These are phyloP conservation scores for Microsporum ferrugineum DNA, from an alignment of 2,329 filamentous ascomycete genomes.

Conservation along the genomic window DNA sequence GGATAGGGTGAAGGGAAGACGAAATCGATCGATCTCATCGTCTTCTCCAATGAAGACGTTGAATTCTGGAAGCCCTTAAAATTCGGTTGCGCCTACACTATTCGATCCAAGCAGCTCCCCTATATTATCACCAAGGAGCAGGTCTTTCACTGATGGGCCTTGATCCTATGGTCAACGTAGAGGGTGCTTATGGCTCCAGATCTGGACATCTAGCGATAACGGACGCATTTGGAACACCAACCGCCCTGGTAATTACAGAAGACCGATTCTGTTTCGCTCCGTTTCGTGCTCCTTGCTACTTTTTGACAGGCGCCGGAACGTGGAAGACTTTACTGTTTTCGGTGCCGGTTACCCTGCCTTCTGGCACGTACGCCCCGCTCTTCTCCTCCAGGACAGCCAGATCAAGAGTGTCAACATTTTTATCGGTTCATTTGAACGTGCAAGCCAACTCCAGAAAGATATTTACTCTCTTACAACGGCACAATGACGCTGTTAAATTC, in stretches of 20 bases:
- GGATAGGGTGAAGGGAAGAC: background rate
- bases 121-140: background rate
- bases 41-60: background rate
- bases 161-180: constrained; percentile 23
- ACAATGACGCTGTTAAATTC: constrained; percentile 61
- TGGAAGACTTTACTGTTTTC: constrained; percentile 71
- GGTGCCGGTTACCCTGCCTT: constrained; percentile 83
- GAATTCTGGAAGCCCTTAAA: background rate
- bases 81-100: background rate
- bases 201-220: constrained; percentile 50
- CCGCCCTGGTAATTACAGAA: constrained; percentile 54
- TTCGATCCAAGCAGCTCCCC: background rate
- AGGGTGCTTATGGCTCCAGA: constrained; percentile 31
- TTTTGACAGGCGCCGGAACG: constrained; percentile 53
- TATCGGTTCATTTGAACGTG: constrained; percentile 49
- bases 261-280: constrained; percentile 61
- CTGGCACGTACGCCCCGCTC: constrained; percentile 80
- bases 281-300: constrained; percentile 50
- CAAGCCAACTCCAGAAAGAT: constrained; percentile 39
- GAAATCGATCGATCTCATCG: background rate
- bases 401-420: constrained; percentile 74
- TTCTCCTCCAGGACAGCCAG: constrained; percentile 54
- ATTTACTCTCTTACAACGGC: constrained; percentile 43
- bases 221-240: constrained; percentile 45
- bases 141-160: constrained; percentile 23